Evolutionary conservation across 73 alveolate genomes (phyloP), one percentile per base, ranked within the genome.

Genomic region (Blepharisma stoltei): DNA sequence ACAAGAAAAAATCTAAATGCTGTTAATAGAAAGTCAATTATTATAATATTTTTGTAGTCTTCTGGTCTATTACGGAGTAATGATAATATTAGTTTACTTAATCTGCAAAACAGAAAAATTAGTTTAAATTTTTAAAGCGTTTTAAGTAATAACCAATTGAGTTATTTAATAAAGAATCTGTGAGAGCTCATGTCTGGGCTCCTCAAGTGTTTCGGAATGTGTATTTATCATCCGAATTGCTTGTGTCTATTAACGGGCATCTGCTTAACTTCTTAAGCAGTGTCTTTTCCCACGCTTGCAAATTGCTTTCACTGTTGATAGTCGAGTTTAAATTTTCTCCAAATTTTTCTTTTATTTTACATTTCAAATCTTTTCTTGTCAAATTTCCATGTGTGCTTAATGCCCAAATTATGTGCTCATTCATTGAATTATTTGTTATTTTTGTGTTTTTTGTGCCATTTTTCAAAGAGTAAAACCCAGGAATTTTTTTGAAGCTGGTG

Each of bases 281-380:
- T 14, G 73, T 60, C 73, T 20, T n/a, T 38, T 60, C 46, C 73
- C 73, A 60, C 2, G 45, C 46, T 25, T 60, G 37, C 18, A 60
- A n/a, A 32, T 32, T 32, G 46, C 73, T 38, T 14, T 60, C 23
- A 8, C 18, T 25, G 11, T 60, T 25, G 11, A 18, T 4, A 14
- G 14, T 38, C 2, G n/a, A 3, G 23, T 25, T 60, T 60, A 60
- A 60, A 60, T 18, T 14, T 38, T 60, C 2, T 2, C 48, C 37
- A 60, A 60, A 60, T 14, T 60, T n/a, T 14, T 60, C 73, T 14
- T 14, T 18, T 14, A 60, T 60, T 25, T 25, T n/a, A 25, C 18
- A n/a, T 60, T 60, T 60, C 14, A 60, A 20, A 0, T 60, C 49
- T 1, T n/a, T 14, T 60, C 23, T 60, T 60, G 38, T 60, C 14